Conservation (phyloP, 768 basidiomycete genomes). For the Calocybe cyanea region DNA sequence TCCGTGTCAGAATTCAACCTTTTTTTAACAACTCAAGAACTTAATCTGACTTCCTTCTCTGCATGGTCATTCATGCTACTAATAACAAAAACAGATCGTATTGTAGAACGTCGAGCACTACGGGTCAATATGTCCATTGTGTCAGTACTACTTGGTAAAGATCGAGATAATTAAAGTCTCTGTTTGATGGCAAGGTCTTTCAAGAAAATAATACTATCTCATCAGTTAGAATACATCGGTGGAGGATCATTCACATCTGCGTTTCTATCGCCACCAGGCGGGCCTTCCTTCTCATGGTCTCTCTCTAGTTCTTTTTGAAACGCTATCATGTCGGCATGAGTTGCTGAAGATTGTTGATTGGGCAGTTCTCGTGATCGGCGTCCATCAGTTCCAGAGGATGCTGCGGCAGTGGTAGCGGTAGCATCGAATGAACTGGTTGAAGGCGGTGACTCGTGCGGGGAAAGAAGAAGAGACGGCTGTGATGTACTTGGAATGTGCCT, state of each 20-base stretch:
- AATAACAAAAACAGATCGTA: background rate
- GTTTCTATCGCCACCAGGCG: conserved; percentile 8
- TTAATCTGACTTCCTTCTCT: too few relatives aligned
- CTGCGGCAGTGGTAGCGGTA: background rate
- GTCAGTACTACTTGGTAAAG: background rate
- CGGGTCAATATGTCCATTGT: background rate
- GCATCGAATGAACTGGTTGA: background rate
- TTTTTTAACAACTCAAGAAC: background rate
- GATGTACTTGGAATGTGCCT: background rate
- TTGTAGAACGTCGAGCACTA: background rate
- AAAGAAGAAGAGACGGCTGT: background rate
- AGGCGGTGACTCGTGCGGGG: conserved; percentile 4
- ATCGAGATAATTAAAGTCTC: background rate
- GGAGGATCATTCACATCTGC: conserved; percentile 13
- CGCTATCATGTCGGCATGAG: conserved; percentile 6
- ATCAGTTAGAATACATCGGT: conserved; percentile 11
- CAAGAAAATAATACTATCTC: background rate
- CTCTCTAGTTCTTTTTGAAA: conserved; percentile 14
- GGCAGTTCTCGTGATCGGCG: conserved; percentile 5
- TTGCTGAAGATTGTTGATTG: conserved; percentile 1
- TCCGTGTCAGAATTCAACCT: conserved; percentile 1
- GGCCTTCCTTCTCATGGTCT: conserved; percentile 12
- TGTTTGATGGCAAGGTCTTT: background rate
- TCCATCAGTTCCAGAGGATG: background rate
- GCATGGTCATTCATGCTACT: too few relatives aligned